These are phyloP conservation scores for Penicillium cosmopolitanum DNA, from an alignment of 495 filamentous ascomycete genomes.

Conservation along the genomic window DNA sequence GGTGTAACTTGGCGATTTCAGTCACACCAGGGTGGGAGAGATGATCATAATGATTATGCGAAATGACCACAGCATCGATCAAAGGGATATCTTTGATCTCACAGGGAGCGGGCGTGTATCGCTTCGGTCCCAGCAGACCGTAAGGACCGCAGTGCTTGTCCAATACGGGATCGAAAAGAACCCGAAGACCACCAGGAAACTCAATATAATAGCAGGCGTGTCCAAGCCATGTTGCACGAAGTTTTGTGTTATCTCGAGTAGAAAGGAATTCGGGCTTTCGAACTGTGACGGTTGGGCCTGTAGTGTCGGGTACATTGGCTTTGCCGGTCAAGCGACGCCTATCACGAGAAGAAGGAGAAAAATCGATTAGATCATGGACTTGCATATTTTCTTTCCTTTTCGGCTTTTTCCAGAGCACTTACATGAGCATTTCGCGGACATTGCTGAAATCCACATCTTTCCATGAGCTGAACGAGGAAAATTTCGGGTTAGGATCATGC, in stretches of 20 bases:
- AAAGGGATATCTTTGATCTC: slow-evolving; percentile 76
- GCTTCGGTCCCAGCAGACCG: slow-evolving; percentile 71
- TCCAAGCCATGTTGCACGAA: slow-evolving; percentile 95
- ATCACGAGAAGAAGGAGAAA: slow-evolving; percentile 3
- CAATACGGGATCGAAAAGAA: slow-evolving; percentile 96
- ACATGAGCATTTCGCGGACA: slow-evolving; percentile 27
- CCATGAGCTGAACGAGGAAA: slow-evolving; percentile 37
- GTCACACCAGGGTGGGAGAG: slow-evolving; percentile 74
- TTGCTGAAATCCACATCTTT: slow-evolving; percentile 23
- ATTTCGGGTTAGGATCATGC: slow-evolving; percentile 23
- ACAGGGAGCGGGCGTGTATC: slow-evolving; percentile 81
- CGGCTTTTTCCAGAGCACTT: slow-evolving; percentile 5
- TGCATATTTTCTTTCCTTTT: not conserved
- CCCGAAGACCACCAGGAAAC: slow-evolving; percentile 84
- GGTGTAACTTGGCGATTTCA: slow-evolving; percentile 70
- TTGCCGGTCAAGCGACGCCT: slow-evolving; percentile 64
- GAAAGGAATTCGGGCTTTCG: slow-evolving; percentile 71
- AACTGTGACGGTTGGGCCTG: slow-evolving; percentile 68
- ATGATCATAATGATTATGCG: slow-evolving; percentile 95
- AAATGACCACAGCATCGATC: slow-evolving; percentile 89
- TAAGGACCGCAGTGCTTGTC: slow-evolving; percentile 83
- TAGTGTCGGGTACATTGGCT: slow-evolving; percentile 63
- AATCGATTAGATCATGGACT: not conserved
- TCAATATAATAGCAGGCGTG: slow-evolving; percentile 95
- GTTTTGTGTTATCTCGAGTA: slow-evolving; percentile 54